These are phyloP conservation scores for Blastobotrys elegans DNA, from an alignment of 1,139 yeast species.

Conservation along the genomic window DNA sequence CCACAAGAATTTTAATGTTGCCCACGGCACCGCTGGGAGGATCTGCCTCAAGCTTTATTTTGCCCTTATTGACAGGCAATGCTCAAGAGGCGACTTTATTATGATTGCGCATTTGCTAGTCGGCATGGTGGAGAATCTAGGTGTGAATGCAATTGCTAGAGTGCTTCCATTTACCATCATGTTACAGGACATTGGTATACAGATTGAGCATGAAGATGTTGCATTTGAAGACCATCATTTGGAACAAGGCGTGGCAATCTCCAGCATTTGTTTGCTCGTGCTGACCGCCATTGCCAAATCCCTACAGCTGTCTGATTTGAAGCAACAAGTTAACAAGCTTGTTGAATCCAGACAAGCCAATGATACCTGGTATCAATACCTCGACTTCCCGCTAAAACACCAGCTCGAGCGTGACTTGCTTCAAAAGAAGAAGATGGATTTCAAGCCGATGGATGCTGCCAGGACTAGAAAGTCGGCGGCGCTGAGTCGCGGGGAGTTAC, in stretches of 20 bases:
- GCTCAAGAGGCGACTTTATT: conserved; percentile 17
- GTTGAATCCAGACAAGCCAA: conserved; percentile 20
- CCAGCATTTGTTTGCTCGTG: conserved; percentile 23
- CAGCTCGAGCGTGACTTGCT: conserved; percentile 10
- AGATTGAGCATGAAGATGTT: conserved; percentile 12
- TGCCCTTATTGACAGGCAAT: conserved; percentile 16
- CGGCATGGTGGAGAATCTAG: conserved; percentile 19
- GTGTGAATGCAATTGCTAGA: conserved; percentile 19
- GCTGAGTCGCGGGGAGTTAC: conserved; percentile 12
- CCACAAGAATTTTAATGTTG: conserved; percentile 16
- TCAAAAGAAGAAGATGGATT: conserved; percentile 2
- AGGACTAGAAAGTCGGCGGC: conserved; percentile 9
- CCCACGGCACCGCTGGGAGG: conserved; percentile 24
- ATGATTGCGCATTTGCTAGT: conserved; percentile 21
- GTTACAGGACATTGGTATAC: conserved; percentile 18
- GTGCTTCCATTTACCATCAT: conserved; percentile 22
- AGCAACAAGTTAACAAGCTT: conserved; percentile 13
- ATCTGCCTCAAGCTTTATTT: conserved; percentile 21
- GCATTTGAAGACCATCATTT: conserved; percentile 15
- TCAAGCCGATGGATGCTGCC: conserved; percentile 6
- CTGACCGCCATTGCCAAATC: conserved; percentile 22
- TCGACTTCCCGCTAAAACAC: conserved; percentile 17
- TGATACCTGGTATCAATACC: conserved; percentile 20
- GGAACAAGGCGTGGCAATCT: conserved; percentile 24
- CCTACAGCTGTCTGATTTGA: conserved; percentile 18